Evolutionary conservation across 371 early-diverging fungal species (phyloP).

Genomic region (Mucor irregularis): DNA sequence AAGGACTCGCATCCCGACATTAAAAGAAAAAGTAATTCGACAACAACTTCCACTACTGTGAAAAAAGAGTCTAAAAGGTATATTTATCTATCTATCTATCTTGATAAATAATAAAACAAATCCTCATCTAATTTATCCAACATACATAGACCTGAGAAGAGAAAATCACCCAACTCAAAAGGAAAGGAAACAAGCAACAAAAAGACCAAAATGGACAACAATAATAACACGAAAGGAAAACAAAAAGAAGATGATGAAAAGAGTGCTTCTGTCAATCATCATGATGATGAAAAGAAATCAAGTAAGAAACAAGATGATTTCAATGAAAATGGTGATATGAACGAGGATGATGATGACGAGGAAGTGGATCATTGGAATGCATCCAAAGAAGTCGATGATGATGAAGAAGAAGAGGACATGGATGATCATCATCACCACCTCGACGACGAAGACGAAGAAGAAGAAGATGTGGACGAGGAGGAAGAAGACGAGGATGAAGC

Average conservation of each 20-base stretch:
- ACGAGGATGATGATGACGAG: neutral
- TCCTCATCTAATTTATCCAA: neutral
- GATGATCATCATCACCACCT: slow-evolving; percentile 37
- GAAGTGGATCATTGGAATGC: slow-evolving; percentile 8
- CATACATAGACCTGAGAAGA: slow-evolving; percentile 6
- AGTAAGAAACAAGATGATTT: neutral
- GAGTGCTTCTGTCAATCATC: neutral
- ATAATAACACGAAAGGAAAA: slow-evolving; percentile 8
- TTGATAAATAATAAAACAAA: neutral
- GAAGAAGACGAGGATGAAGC: slow-evolving; percentile 41
- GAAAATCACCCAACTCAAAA: slow-evolving; percentile 14
- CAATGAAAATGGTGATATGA: neutral
- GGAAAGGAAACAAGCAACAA: neutral
- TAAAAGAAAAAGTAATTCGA: too few relatives aligned
- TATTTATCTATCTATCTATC: neutral
- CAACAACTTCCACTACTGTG: neutral
- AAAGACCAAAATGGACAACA: slow-evolving; percentile 4
- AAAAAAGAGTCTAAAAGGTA: slow-evolving; percentile 1
- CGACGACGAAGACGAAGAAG: slow-evolving; percentile 31
- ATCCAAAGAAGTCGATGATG: slow-evolving; percentile 8
- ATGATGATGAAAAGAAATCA: neutral
- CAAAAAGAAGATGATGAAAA: slow-evolving; percentile 10
- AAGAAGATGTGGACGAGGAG: slow-evolving; percentile 32
- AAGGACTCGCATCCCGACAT: slow-evolving; percentile 7
- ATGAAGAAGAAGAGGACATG: slow-evolving; percentile 28